Conservation (phyloP, 2,329 filamentous ascomycete species). For the Xylaria digitata region DNA sequence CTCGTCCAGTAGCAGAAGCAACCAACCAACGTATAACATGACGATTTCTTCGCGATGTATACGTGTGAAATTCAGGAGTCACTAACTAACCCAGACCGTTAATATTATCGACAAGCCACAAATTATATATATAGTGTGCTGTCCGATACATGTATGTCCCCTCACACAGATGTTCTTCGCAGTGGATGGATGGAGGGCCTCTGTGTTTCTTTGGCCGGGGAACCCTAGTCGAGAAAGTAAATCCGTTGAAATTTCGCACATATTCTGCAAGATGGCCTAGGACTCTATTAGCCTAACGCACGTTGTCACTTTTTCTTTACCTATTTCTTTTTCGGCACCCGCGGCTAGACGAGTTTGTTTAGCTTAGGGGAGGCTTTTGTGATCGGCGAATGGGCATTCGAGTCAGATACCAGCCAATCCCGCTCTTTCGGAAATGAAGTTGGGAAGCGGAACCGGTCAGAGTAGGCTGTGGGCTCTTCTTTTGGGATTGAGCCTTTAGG, state of each 20-base stretch:
- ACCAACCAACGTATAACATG: conserved; percentile 21
- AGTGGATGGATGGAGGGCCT: not conserved
- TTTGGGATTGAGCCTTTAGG: not conserved
- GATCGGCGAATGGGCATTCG: conserved; percentile 25
- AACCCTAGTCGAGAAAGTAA: conserved; percentile 17
- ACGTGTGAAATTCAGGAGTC: not conserved
- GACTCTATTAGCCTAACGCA: not conserved
- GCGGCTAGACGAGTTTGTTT: conserved; percentile 17
- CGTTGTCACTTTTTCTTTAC: conserved; percentile 17
- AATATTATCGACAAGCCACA: not conserved
- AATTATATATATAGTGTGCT: conserved; percentile 8
- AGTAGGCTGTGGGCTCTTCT: not conserved
- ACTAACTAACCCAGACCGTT: not conserved
- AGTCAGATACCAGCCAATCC: conserved; percentile 12
- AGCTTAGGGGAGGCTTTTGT: conserved; percentile 9
- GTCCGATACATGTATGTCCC: not conserved
- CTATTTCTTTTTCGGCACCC: conserved; percentile 27
- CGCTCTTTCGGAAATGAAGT: conserved; percentile 24
- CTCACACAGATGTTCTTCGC: not conserved
- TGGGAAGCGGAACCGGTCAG: not conserved
- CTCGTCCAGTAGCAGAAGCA: conserved; percentile 17
- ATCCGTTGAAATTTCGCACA: conserved; percentile 5
- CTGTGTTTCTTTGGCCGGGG: conserved; percentile 2
- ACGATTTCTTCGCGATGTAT: conserved; percentile 10
- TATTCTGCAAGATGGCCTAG: not conserved